phyloP scores from a whole-genome alignment of 805 yeast species.

The Metschnikowia kunwiensis region DNA sequence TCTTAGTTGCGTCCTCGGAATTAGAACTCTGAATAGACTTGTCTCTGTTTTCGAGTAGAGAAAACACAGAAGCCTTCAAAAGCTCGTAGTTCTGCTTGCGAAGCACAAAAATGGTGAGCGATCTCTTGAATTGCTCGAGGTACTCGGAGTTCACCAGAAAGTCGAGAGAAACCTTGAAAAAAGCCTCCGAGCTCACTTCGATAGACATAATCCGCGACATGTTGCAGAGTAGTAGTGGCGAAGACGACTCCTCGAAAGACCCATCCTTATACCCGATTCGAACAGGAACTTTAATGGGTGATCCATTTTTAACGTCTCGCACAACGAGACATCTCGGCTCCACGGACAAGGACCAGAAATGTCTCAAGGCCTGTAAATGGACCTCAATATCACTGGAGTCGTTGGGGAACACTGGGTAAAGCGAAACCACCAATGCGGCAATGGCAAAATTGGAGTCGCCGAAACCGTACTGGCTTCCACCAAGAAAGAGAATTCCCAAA shows the following conservation, averaged over 20 bases:
- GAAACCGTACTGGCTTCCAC: constrained; percentile 90
- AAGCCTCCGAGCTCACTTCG: constrained; percentile 44
- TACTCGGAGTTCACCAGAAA: constrained; percentile 41
- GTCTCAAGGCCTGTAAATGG: constrained; percentile 80
- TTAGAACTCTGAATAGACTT: constrained; percentile 26
- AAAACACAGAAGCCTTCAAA: constrained; percentile 30
- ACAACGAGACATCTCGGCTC: constrained; percentile 79
- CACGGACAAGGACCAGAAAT: constrained; percentile 85
- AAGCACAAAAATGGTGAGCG: constrained; percentile 51
- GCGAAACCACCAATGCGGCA: constrained; percentile 67
- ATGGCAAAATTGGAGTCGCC: constrained; percentile 58
- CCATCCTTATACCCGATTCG: constrained; percentile 41
- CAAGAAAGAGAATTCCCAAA: constrained; percentile 82
- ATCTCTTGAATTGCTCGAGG: constrained; percentile 40
- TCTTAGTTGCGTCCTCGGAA: constrained; percentile 24
- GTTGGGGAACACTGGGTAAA: constrained; percentile 71
- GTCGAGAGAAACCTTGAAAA: constrained; percentile 52
- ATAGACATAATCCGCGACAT: constrained; percentile 48
- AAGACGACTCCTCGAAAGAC: constrained; percentile 24
- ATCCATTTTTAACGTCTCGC: constrained; percentile 61
- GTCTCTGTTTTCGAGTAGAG: constrained; percentile 36
- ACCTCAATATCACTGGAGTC: constrained; percentile 46
- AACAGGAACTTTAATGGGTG: constrained; percentile 50
- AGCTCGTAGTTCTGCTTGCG: constrained; percentile 42
- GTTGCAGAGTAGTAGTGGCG: constrained; percentile 74